Base-by-base conservation (phyloP, 169 alveolate genomes). In the Cryptosporidium tyzzeri region DNA sequence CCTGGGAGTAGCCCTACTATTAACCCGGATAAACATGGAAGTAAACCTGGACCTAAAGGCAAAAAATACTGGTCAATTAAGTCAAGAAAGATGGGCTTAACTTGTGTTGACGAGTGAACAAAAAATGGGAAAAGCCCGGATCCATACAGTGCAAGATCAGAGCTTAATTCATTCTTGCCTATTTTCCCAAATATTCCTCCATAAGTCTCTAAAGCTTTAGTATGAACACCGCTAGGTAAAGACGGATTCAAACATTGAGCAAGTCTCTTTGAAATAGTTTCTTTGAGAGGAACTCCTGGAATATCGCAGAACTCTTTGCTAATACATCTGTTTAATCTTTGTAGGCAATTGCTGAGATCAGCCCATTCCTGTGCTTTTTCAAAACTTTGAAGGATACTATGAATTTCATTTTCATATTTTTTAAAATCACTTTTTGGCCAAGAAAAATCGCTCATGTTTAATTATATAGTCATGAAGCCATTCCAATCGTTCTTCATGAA, bases 291-390 rank as follows among this genome's bases (percentile, higher is more conserved):
- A 41, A 93, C 93, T 85, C 94, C 94, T 39, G 93, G 93, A 84
- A 84, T 92, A 12, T 67, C 62, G 29, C 23, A 37, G 44, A 86
- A 71, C 35, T 95, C 95, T 73, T 92, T 93, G 70, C 86, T 84
- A 37, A 94, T 93, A 23, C 96, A 93, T 23, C 95, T 92, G 86
- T 94, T 93, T 53, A 96, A 94, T 73, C 94, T 93, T 48, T 94
- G 95, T 84, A 96, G 70, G 37, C 97, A 95, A 86, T 94, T 96
- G 92, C 96, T 96, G 50, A 96, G 91, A 84, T 96, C 98, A 8
- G 98, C 97, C 98, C 98, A 96, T 65, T 96, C 98, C 75, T 95
- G 95, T 7, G 98, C 97, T 74, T 94, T 95, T 50, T 96, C 98
- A 86, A 96, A 96, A 35, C 94, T 86, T 70, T 94, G 95, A 39